Percentiles rank a stretch among this genome's conserved stretches.
These are phyloP conservation scores for Macadamia tetraphylla DNA, from an alignment of 164 flowering plant genomes.

Conservation along the genomic window DNA sequence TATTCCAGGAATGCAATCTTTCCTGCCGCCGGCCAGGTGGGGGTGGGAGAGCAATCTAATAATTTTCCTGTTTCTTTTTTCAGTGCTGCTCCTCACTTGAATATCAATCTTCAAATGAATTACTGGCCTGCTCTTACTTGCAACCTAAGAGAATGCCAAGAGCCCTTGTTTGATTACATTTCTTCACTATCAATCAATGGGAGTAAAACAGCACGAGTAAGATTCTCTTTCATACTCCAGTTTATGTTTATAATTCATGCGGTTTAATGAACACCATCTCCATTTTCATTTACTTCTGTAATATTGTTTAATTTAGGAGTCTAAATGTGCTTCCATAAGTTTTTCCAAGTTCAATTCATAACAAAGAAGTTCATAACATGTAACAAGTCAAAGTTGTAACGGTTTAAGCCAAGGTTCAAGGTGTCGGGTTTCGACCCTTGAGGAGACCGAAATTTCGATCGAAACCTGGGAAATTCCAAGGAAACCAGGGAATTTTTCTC, in stretches of 20 bases:
- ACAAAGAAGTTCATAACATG: neutral
- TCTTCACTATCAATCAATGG: constrained; percentile 72
- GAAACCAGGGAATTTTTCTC: too few species aligned
- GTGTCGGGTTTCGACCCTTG: too few species aligned
- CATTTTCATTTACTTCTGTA: too few species aligned
- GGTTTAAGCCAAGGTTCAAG: neutral
- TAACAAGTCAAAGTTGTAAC: constrained; percentile 2
- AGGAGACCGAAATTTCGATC: too few species aligned
- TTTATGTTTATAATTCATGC: neutral
- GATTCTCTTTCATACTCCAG: constrained; percentile 6
- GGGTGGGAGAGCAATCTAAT: too few species aligned
- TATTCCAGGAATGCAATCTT: neutral
- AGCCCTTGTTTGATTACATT: constrained; percentile 83
- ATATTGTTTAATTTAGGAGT: neutral
- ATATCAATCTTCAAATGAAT: constrained; percentile 98
- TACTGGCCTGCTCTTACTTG: constrained; percentile 95
- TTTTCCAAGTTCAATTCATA: neutral
- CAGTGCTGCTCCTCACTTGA: constrained; percentile 91
- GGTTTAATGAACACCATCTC: neutral
- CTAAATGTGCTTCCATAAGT: neutral
- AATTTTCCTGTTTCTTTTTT: constrained; percentile 4
- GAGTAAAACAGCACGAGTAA: constrained; percentile 77
- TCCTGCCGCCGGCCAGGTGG: neutral
- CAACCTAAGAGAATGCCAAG: constrained; percentile 86
- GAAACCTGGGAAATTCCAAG: too few species aligned